Evolutionary conservation across 306 rosid genomes (phyloP), one percentile per base, ranked within the genome.

Genomic region (Vigna angularis): DNA sequence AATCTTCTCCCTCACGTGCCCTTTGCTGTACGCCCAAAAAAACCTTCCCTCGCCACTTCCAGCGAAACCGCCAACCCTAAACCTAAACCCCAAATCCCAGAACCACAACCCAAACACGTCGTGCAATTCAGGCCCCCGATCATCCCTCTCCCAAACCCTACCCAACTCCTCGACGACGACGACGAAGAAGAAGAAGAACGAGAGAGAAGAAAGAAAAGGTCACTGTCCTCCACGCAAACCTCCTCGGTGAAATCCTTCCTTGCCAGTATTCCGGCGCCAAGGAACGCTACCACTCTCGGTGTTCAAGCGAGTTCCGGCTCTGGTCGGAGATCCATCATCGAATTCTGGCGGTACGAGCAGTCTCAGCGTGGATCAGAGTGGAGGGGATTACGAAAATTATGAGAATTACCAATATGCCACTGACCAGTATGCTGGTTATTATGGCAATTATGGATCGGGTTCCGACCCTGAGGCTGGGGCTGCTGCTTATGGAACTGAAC

Each of bases 231-330:
- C 26, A 75, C 79, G 38, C 87, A 89, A 80, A 49, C 91, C 4
- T 48, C 88, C 24, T 82, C 91, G 0, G 98, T 81, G 24, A 79
- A 79, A 80, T 88, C 96, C 36, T 91, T 92, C 85, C 73, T 93
- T 18, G 87, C 94, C 12, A 78, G 70, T 66, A 86, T 95, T 42
- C 97, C 99, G n/a, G 99, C 98, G 0, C 94, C 99, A 1, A 90
- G 59, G 73, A 84, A 90, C 80, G 50, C 97, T 3, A 59, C 90
- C 8, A 87, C 90, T 0, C 83, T 93, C 72, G 99, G 99, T 9
- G 87, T 78, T 76, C 83, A 83, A 75, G 38, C 88, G 6, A 70
- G 86, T 26, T 85, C 89, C 0, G 90, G 92, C 30, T 86, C 93
- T 0, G 90, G 94, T 17, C 83, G 97, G 10, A 88, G 97, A 79